Conservation (phyloP, 2,329 filamentous ascomycete species). For the Diplodia intermedia region DNA sequence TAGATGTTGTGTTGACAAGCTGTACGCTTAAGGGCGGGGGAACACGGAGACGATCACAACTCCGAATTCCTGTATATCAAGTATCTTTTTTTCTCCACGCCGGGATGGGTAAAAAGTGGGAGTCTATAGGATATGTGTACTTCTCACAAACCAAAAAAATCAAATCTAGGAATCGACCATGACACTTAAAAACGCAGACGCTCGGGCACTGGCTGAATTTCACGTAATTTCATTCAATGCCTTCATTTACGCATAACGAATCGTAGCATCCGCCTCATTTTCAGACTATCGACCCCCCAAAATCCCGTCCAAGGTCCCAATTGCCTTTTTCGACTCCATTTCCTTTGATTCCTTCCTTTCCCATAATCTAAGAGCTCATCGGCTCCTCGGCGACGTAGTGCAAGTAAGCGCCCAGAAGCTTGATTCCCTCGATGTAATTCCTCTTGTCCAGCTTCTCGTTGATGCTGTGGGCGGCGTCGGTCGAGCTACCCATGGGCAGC, state of each 20-base stretch:
- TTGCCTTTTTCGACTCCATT: background rate
- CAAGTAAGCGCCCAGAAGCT: constrained; percentile 91
- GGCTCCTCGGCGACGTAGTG: constrained; percentile 96
- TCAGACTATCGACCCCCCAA: background rate
- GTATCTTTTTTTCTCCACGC: background rate
- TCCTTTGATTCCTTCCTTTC: background rate
- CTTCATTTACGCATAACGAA: background rate
- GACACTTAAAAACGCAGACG: background rate
- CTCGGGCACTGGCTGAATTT: background rate
- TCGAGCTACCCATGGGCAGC: constrained; percentile 95
- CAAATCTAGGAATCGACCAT: background rate
- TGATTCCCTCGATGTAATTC: constrained; percentile 98
- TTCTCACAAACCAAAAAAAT: background rate
- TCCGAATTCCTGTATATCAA: constrained; percentile 8
- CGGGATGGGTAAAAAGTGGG: constrained; percentile 12
- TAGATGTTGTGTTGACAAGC: background rate
- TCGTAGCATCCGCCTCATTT: background rate
- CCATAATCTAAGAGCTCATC: constrained; percentile 46
- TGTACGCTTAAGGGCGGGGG: background rate
- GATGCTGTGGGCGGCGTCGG: constrained; percentile 94
- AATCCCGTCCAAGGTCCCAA: background rate
- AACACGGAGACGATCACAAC: background rate
- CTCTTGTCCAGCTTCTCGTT: constrained; percentile 97
- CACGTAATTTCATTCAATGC: background rate
- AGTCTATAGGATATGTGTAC: constrained; percentile 25